These are phyloP conservation scores for Cucumis hystrix DNA, from an alignment of 306 rosid genomes.

Conservation along the genomic window DNA sequence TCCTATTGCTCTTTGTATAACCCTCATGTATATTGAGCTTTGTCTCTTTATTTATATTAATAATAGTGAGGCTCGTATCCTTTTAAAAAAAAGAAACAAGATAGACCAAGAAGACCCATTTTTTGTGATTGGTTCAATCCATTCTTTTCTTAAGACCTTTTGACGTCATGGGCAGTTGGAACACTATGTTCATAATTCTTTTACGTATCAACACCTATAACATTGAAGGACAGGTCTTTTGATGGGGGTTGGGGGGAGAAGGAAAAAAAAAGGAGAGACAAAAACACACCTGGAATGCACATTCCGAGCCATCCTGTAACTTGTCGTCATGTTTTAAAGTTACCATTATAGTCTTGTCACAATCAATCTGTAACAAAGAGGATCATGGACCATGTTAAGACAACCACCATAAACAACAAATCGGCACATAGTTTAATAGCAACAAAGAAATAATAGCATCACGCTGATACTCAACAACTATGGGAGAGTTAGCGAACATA, in stretches of 20 bases:
- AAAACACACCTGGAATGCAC: constrained; percentile 69
- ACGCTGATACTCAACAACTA: not conserved
- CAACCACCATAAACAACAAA: not conserved
- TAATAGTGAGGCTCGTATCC: no score
- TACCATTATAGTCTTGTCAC: constrained; percentile 89
- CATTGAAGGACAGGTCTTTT: not conserved
- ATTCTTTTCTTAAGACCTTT: not conserved
- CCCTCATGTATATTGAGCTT: no score
- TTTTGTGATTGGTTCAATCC: not conserved
- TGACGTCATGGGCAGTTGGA: not conserved
- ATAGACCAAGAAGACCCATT: not conserved
- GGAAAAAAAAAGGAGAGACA: not conserved
- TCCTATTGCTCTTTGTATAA: no score
- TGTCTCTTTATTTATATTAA: no score
- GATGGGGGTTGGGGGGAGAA: not conserved
- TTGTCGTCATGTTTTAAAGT: constrained; percentile 89
- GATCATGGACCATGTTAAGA: not conserved
- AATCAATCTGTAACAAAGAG: constrained; percentile 64
- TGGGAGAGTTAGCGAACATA: not conserved
- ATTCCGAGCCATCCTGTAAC: constrained; percentile 95
- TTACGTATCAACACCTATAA: not conserved
- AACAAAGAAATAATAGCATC: not conserved
- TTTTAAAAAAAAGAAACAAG: not conserved
- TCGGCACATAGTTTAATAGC: not conserved
- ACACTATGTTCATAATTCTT: not conserved